Conservation (phyloP, 2,329 filamentous ascomycete genomes). For the Paraphaeosphaeria minitans region DNA sequence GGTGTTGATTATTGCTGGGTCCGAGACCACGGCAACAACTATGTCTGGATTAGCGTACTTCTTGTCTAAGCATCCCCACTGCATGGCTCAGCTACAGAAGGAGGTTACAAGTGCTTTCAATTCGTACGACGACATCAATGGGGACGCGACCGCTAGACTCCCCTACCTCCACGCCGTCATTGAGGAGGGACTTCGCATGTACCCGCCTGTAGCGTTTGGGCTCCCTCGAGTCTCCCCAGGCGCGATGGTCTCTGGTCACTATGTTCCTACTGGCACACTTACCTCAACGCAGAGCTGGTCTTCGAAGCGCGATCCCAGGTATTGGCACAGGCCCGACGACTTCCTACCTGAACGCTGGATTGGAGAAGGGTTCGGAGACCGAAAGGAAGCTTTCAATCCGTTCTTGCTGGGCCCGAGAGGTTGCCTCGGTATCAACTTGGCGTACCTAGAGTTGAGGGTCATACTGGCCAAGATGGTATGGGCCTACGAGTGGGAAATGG, state of each 20-base stretch:
- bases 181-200: conserved; percentile 19
- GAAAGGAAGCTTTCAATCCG: conserved; percentile 4
- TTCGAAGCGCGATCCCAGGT: not conserved
- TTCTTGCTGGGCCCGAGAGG: conserved; percentile 8
- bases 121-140: conserved; percentile 18
- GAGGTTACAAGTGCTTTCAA: conserved; percentile 25
- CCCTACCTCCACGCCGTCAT: conserved; percentile 23
- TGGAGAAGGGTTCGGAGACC: not conserved
- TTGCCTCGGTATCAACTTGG: conserved; percentile 11
- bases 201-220: conserved; percentile 13
- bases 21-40: conserved; percentile 42
- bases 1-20: conserved; percentile 17
- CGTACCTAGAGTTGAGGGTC: conserved; percentile 2
- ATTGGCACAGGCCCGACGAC: not conserved
- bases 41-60: conserved; percentile 42
- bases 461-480: not conserved
- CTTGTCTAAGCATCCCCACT: conserved; percentile 24
- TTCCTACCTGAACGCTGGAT: conserved; percentile 11
- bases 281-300: not conserved
- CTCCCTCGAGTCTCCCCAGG: conserved; percentile 12
- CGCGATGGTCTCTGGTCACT: conserved; percentile 7
- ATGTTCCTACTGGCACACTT: conserved; percentile 1
- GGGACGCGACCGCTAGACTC: conserved; percentile 36
- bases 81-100: conserved; percentile 20
- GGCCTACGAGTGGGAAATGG: not conserved